These are phyloP conservation scores for Populus hybrid DNA, from an alignment of 441 rosid genomes.

Conservation along the genomic window DNA sequence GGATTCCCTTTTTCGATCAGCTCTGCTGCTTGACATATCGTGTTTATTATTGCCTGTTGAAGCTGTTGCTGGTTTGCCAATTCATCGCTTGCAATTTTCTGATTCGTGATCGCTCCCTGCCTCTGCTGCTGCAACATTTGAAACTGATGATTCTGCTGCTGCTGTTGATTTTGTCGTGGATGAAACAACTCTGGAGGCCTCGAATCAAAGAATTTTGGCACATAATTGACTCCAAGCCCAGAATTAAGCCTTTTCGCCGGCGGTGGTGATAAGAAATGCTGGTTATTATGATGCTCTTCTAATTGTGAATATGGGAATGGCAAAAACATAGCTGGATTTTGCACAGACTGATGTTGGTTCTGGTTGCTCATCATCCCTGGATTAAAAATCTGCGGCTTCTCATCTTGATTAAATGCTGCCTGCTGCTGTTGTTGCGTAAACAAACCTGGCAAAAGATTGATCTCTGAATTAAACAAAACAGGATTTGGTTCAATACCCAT, in stretches of 20 bases:
- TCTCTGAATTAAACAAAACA: slow-evolving; percentile 22
- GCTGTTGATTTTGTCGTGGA: slow-evolving; percentile 21
- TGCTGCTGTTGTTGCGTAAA: slow-evolving; percentile 25
- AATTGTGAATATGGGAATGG: slow-evolving; percentile 31
- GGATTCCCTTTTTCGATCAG: slow-evolving; percentile 45
- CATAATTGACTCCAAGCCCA: slow-evolving; percentile 27
- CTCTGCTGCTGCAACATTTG: slow-evolving; percentile 31
- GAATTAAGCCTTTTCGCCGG: slow-evolving; percentile 42
- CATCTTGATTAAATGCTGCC: slow-evolving; percentile 31
- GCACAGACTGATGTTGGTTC: slow-evolving; percentile 43
- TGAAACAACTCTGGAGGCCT: slow-evolving; percentile 30
- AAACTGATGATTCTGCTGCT: slow-evolving; percentile 34
- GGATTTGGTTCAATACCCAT: slow-evolving; percentile 26
- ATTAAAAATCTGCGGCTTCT: slow-evolving; percentile 42
- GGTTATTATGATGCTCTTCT: slow-evolving; percentile 34
- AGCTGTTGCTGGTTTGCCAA: slow-evolving; percentile 46
- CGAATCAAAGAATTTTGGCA: slow-evolving; percentile 30
- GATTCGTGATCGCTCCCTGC: slow-evolving; percentile 22
- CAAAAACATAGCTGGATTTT: slow-evolving; percentile 43
- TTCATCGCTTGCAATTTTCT: slow-evolving; percentile 39
- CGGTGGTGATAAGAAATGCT: slow-evolving; percentile 35
- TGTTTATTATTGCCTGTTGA: slow-evolving; percentile 40
- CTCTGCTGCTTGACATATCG: slow-evolving; percentile 29
- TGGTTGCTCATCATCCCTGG: slow-evolving; percentile 37
- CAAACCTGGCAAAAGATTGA: slow-evolving; percentile 23